These are phyloP conservation scores for Sonneratia caseolaris DNA, from an alignment of 345 rosid species.

Conservation along the genomic window DNA sequence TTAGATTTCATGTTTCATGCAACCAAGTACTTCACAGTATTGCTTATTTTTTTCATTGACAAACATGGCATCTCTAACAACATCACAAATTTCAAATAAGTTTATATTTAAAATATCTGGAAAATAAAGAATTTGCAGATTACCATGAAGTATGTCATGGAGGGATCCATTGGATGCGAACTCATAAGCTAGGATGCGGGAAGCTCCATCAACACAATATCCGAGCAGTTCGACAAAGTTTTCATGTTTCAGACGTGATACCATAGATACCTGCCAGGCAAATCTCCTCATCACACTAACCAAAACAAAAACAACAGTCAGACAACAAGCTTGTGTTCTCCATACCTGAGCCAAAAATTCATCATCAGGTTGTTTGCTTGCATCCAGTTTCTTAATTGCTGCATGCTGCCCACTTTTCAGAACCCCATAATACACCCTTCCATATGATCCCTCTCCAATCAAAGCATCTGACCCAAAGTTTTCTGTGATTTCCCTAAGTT, in stretches of 20 bases:
- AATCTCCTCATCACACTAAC: background rate
- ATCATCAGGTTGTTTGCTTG: conserved; percentile 85
- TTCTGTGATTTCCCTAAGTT: conserved; percentile 55
- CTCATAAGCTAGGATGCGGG: conserved; percentile 79
- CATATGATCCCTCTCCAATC: conserved; percentile 89
- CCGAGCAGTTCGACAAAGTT: conserved; percentile 76
- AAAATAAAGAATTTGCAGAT: conserved; percentile 1
- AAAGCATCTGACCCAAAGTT: conserved; percentile 53
- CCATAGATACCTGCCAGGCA: conserved; percentile 69
- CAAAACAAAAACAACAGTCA: background rate
- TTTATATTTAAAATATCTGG: background rate
- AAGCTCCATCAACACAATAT: conserved; percentile 70
- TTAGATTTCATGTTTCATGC: background rate
- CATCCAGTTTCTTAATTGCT: conserved; percentile 79
- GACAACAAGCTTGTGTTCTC: conserved; percentile 1
- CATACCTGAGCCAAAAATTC: conserved; percentile 80
- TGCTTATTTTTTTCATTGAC: no score
- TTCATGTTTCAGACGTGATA: conserved; percentile 72
- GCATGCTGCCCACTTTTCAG: conserved; percentile 55
- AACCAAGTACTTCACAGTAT: background rate
- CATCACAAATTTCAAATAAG: background rate
- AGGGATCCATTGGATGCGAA: conserved; percentile 91
- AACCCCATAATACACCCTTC: conserved; percentile 71
- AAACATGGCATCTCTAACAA: background rate
- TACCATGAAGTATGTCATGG: conserved; percentile 88